Evolutionary conservation across 371 early-diverging fungal species (phyloP).

Genomic region (Basidiobolus heterosporus): DNA sequence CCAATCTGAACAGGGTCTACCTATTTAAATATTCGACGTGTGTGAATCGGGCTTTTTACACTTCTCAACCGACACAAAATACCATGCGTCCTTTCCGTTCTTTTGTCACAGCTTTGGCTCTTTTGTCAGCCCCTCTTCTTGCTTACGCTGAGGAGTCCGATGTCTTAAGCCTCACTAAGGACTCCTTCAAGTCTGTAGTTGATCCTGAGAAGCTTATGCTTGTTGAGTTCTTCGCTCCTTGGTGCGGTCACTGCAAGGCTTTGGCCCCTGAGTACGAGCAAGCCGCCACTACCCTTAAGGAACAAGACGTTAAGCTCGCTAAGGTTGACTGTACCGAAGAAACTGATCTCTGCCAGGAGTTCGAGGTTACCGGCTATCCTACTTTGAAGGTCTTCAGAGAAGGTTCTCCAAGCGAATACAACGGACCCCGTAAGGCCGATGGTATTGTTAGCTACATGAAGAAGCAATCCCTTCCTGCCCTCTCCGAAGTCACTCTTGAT

Average conservation of each 20-base stretch:
- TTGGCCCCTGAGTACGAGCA: conserved; percentile 84
- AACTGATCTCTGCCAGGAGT: conserved; percentile 57
- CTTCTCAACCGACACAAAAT: too few relatives aligned
- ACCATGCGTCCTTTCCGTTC: too few relatives aligned
- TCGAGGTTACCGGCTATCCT: conserved; percentile 78
- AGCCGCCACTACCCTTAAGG: conserved; percentile 70
- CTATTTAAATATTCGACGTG: too few relatives aligned
- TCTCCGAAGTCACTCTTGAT: conserved; percentile 43
- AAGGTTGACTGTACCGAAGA: conserved; percentile 93
- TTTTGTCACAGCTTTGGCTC: neutral
- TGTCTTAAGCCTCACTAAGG: conserved; percentile 47
- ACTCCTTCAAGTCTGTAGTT: conserved; percentile 43
- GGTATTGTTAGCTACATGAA: conserved; percentile 78
- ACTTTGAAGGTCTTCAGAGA: conserved; percentile 79
- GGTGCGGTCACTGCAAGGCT: conserved; percentile 91
- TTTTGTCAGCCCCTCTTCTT: neutral
- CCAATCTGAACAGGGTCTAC: too few relatives aligned
- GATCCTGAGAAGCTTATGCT: conserved; percentile 48
- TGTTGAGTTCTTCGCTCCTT: conserved; percentile 88
- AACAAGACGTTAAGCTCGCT: conserved; percentile 49
- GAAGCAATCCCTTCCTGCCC: conserved; percentile 71
- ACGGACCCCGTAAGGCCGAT: conserved; percentile 65
- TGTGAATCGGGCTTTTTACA: too few relatives aligned
- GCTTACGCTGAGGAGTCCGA: conserved; percentile 27
- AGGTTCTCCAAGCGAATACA: conserved; percentile 52